These are phyloP conservation scores for Adansonia gregorii DNA, from an alignment of 441 rosid genomes.

Conservation along the genomic window DNA sequence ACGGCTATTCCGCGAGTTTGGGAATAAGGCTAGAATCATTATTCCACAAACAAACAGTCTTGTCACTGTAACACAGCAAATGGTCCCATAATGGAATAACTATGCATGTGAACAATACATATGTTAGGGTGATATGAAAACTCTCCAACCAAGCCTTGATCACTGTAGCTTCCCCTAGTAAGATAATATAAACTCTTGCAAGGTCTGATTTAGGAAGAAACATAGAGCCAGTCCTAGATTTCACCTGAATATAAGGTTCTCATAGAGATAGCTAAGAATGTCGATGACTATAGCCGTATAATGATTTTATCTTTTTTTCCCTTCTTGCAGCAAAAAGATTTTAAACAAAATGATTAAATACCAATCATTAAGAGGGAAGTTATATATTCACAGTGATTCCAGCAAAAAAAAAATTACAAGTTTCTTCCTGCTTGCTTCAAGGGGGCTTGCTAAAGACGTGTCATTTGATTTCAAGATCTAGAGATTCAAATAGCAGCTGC, in stretches of 20 bases:
- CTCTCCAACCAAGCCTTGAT: not conserved
- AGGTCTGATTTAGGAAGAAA: not conserved
- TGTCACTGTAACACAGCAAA: too few relatives aligned
- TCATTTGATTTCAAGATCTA: not conserved
- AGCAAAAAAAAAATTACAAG: not conserved
- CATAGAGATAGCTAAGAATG: not conserved
- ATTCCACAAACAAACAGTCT: not conserved
- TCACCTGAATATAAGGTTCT: not conserved
- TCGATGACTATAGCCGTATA: not conserved
- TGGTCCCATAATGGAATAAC: too few relatives aligned
- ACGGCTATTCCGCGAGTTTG: too few relatives aligned
- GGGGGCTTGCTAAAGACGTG: not conserved
- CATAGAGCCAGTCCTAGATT: not conserved
- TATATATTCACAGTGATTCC: not conserved
- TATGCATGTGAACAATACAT: too few relatives aligned
- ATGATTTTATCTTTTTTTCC: not conserved
- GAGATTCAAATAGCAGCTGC: too few relatives aligned
- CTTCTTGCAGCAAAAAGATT: not conserved
- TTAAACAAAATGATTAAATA: conserved; percentile 11
- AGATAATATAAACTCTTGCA: not conserved
- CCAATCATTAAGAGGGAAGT: not conserved
- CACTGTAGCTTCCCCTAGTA: not conserved
- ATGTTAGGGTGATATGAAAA: too few relatives aligned
- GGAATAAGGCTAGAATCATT: too few relatives aligned
- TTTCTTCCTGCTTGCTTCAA: not conserved